Evolutionary conservation across 805 yeast species (phyloP).

Genomic region (Brettanomyces sp.): DNA sequence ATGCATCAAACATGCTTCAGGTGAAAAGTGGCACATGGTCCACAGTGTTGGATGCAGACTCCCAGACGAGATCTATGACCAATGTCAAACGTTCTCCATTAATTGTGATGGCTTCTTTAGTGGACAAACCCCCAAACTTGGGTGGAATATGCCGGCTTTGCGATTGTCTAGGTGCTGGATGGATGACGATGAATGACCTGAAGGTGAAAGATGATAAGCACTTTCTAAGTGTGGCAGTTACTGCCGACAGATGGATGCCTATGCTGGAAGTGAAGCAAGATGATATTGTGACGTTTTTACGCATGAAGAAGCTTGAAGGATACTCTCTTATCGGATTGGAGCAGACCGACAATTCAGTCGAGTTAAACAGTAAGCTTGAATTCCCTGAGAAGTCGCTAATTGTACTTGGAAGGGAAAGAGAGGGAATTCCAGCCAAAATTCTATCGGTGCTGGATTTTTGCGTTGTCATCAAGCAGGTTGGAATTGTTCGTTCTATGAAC

Average conservation of each 20-base stretch:
- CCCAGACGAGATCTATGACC: constrained; percentile 29
- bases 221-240: constrained; percentile 82
- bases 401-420: constrained; percentile 77
- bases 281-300: constrained; percentile 47
- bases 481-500: constrained; percentile 90
- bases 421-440: constrained; percentile 83
- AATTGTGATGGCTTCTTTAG: constrained; percentile 84
- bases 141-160: constrained; percentile 92
- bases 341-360: constrained; percentile 84
- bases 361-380: constrained; percentile 48
- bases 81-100: constrained; percentile 64
- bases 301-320: constrained; percentile 57
- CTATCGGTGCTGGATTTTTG: constrained; percentile 77
- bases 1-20: constrained; percentile 47
- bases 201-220: constrained; percentile 54
- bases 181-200: constrained; percentile 67
- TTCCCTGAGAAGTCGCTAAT: constrained; percentile 78
- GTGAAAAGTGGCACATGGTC: constrained; percentile 90
- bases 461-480: constrained; percentile 85
- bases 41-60: constrained; percentile 42
- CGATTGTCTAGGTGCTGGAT: constrained; percentile 86
- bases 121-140: constrained; percentile 84
- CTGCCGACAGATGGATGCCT: constrained; percentile 96
- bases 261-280: constrained; percentile 63
- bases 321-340: constrained; percentile 85